Evolutionary conservation across 2,329 filamentous ascomycete genomes (phyloP).

Genomic region (Phialemonium atrogriseum): DNA sequence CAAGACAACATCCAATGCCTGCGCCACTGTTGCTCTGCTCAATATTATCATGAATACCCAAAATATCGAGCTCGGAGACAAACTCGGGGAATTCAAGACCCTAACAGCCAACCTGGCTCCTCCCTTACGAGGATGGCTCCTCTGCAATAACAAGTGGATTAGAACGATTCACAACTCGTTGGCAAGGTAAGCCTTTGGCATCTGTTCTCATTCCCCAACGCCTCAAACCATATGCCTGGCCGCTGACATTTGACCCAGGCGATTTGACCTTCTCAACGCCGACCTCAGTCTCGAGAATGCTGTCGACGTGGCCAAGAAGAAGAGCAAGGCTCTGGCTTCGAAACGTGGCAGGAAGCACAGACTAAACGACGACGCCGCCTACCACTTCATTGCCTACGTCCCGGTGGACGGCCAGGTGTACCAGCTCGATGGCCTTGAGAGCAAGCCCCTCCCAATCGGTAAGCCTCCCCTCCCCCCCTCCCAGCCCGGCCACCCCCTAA

Average conservation of each 20-base stretch:
- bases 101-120: slow-evolving; percentile 62
- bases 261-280: slow-evolving; percentile 66
- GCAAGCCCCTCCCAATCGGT: slow-evolving; percentile 59
- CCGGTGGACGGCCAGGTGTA: slow-evolving; percentile 67
- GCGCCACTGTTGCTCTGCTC: slow-evolving; percentile 83
- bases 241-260: slow-evolving; percentile 31
- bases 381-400: slow-evolving; percentile 87
- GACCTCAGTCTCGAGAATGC: slow-evolving; percentile 59
- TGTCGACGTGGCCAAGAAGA: slow-evolving; percentile 30
- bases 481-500: slow-evolving; percentile 4
- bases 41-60: slow-evolving; percentile 87
- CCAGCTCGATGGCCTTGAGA: slow-evolving; percentile 81
- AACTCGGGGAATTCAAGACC: slow-evolving; percentile 63
- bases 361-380: slow-evolving; percentile 51
- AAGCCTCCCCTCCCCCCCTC: slow-evolving; percentile 9
- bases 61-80: slow-evolving; percentile 57
- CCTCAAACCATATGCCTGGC: too few relatives aligned
- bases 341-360: slow-evolving; percentile 24
- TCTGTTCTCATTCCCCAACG: too few relatives aligned
- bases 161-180: slow-evolving; percentile 84
- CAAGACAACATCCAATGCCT: slow-evolving; percentile 74
- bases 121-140: slow-evolving; percentile 63
- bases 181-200: slow-evolving; percentile 43
- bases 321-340: slow-evolving; percentile 14
- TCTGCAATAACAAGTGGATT: slow-evolving; percentile 69